Evolutionary conservation across 1,284 basidiomycete species (phyloP), one percentile per base, ranked within the genome.

Genomic region (Ceratorhiza oryzae-sativae): DNA sequence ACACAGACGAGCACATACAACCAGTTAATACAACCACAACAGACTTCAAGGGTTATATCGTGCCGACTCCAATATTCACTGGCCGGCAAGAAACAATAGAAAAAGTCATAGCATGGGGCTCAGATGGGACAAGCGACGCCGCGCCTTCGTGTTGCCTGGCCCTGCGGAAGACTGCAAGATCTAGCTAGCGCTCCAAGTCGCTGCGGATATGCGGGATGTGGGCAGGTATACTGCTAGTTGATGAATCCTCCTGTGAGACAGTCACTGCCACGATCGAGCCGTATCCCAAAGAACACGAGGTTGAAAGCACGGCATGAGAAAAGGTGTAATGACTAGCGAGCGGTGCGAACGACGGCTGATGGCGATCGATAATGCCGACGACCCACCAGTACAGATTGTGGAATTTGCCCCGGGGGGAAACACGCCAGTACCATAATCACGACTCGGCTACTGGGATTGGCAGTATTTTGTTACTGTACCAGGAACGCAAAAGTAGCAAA

Each of bases 151-250:
- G 20, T 18, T 62, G 2, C 27, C 45, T 46, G 60, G 60, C 32
- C 61, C 49, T 20, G 61, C 45, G 18, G 61, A 46, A 18, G 20
- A 13, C 23, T 42, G 46, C 30, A 63, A 63, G 45, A 63, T 13
- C 8, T 13, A 39, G 36, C 6, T 39, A 39, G 36, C 36, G 13
- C 59, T 61, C n/a, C 36, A 61, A 61, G 45, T 20, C 45, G 9
- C 18, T 63, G 12, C 39, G 49, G 30, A n/a, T 10, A 23, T 18
- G 49, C 61, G 30, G 49, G 27, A 27, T 27, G 20, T 63, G 61
- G 61, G 8, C 60, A 4, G 39, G 68, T 15, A 46, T 72, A 6
- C 4, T 72, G 13, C 68, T 58, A 32, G 53, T 67, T 5, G 71
- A 72, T 27, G 71, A 49, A 2, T 67, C 41, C 5, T 59, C 71